phyloP scores from a whole-genome alignment of 1,139 yeast genomes.

The Diutina rugosa region DNA sequence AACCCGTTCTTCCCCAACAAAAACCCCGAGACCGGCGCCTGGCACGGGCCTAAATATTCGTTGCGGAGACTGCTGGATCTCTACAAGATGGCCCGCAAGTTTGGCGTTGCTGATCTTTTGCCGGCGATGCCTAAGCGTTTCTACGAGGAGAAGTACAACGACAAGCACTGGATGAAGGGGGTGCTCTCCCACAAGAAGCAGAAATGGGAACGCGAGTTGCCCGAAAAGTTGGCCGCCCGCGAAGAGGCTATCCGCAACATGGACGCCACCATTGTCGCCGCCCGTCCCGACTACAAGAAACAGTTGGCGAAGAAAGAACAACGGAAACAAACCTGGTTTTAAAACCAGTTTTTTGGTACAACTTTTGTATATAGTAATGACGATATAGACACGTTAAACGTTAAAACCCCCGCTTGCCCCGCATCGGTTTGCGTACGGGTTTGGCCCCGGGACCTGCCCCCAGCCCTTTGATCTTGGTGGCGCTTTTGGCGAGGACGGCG shows the following conservation, averaged over 20 bases:
- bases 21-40: conserved; percentile 66
- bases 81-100: conserved; percentile 70
- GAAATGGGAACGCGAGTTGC: conserved; percentile 64
- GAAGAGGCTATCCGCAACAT: conserved; percentile 57
- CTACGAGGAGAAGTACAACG: conserved; percentile 64
- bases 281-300: conserved; percentile 50
- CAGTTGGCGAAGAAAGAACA: conserved; percentile 39
- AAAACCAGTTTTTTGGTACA: background rate
- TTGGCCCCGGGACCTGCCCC: conserved; percentile 27
- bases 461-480: conserved; percentile 22
- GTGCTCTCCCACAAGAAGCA: conserved; percentile 69
- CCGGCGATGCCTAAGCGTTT: conserved; percentile 70
- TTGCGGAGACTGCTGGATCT: conserved; percentile 77
- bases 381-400: background rate
- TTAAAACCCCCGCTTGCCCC: conserved; percentile 7
- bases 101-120: conserved; percentile 66
- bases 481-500: conserved; percentile 41
- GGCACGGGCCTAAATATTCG: conserved; percentile 72
- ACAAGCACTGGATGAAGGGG: conserved; percentile 67
- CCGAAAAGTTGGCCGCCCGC: conserved; percentile 47
- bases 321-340: conserved; percentile 35
- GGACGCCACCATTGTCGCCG: conserved; percentile 57
- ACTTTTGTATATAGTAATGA: background rate
- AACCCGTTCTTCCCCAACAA: conserved; percentile 86
- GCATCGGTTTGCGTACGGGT: conserved; percentile 7